Conservation (phyloP, 23 red algal species). For the Gracilariopsis chorda region DNA sequence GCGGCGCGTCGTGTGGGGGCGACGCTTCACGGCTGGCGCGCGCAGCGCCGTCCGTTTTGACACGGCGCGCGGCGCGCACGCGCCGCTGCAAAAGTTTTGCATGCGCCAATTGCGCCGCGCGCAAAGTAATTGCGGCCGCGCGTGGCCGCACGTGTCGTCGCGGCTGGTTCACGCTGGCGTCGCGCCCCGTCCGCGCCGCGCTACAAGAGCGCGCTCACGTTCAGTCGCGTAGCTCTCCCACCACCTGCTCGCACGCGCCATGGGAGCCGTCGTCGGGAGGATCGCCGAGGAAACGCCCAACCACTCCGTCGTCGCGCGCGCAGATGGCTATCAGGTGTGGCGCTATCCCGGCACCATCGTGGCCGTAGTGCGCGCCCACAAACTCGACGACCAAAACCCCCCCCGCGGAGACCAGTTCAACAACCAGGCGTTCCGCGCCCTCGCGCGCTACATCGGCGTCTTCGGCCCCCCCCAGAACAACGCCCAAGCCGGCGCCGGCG, state of each 20-base stretch:
- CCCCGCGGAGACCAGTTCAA: slow-evolving; percentile 39
- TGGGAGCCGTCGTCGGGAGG: slow-evolving; percentile 66
- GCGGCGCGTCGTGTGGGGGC: neutral
- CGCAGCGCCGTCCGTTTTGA: neutral
- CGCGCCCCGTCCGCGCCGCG: neutral
- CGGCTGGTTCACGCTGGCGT: neutral
- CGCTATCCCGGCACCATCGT: slow-evolving; percentile 58
- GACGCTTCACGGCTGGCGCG: neutral
- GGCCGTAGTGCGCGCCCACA: slow-evolving; percentile 46
- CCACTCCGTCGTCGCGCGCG: slow-evolving; percentile 57
- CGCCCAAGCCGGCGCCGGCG: neutral
- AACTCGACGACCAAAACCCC: neutral
- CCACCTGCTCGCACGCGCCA: no score
- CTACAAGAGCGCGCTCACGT: neutral
- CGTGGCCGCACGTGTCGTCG: neutral
- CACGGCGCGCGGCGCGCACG: neutral
- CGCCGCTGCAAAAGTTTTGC: neutral
- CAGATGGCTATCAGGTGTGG: slow-evolving; percentile 76
- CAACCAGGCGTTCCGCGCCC: slow-evolving; percentile 63
- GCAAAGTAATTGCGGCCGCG: neutral
- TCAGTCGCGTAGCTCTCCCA: neutral
- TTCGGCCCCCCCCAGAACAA: slow-evolving; percentile 74
- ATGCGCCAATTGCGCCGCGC: neutral
- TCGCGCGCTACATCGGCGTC: slow-evolving; percentile 95
- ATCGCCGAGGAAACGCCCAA: slow-evolving; percentile 76